Percentiles rank a stretch among this genome's conserved stretches.
Conservation (phyloP, 2,329 filamentous ascomycete genomes). For the Phoma sp. region DNA sequence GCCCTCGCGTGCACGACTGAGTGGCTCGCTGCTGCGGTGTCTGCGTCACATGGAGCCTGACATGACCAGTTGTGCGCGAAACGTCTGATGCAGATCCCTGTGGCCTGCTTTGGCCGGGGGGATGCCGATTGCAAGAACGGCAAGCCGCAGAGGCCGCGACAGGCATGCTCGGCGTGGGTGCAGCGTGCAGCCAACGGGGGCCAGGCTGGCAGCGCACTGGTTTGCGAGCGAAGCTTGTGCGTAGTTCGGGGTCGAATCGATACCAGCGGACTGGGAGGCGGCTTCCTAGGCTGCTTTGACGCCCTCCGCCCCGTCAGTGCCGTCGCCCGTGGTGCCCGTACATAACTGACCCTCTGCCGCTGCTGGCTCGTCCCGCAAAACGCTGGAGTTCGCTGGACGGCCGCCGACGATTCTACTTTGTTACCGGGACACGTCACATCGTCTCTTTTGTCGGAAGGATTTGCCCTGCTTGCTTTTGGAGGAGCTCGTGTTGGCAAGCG, state of each 20-base stretch:
- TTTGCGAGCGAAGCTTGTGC: slow-evolving; percentile 34
- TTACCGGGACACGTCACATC: background rate
- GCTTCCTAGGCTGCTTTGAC: slow-evolving; percentile 25
- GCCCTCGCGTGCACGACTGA: slow-evolving; percentile 17
- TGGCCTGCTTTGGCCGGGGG: slow-evolving; percentile 3
- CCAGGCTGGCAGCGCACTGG: slow-evolving; percentile 21
- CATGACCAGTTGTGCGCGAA: background rate
- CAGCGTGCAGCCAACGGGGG: background rate
- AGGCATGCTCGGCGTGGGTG: slow-evolving; percentile 16
- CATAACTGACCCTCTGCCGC: slow-evolving; percentile 28
- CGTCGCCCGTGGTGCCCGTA: slow-evolving; percentile 21
- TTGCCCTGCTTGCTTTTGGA: slow-evolving; percentile 1
- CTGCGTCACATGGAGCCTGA: slow-evolving; percentile 12
- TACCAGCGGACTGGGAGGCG: slow-evolving; percentile 36
- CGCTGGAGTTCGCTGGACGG: slow-evolving; percentile 20
- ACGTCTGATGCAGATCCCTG: background rate
- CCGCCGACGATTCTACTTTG: slow-evolving; percentile 4
- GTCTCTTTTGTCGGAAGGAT: background rate
- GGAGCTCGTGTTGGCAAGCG: slow-evolving; percentile 9
- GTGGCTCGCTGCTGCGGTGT: slow-evolving; percentile 16
- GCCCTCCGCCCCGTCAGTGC: background rate
- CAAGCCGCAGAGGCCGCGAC: background rate
- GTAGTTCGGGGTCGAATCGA: slow-evolving; percentile 31
- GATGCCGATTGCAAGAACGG: background rate
- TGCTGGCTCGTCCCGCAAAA: slow-evolving; percentile 17